Conservation (phyloP, 352 stramenopile genomes). For the Phytophthora sp. region DNA sequence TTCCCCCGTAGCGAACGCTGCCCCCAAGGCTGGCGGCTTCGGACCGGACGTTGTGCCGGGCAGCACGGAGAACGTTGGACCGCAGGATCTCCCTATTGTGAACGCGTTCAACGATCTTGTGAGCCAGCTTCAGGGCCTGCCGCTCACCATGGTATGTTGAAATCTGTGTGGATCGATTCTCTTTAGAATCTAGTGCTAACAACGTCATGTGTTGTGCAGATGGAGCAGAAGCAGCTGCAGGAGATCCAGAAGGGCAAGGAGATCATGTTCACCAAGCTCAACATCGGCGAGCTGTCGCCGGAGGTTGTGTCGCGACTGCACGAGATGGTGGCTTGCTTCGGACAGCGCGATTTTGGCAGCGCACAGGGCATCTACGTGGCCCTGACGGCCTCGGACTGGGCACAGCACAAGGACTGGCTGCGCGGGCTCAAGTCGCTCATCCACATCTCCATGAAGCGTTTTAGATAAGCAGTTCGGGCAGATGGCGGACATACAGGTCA, state of each 20-base stretch:
- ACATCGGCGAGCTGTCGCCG: slow-evolving; percentile 74
- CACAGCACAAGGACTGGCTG: slow-evolving; percentile 98
- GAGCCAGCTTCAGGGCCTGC: slow-evolving; percentile 68
- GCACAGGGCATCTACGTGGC: slow-evolving; percentile 89
- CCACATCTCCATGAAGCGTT: slow-evolving; percentile 93
- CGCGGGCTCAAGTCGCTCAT: slow-evolving; percentile 97
- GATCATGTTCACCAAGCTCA: slow-evolving; percentile 90
- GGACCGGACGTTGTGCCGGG: slow-evolving; percentile 51
- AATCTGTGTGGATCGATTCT: neutral
- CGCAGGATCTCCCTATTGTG: slow-evolving; percentile 83
- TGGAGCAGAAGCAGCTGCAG: slow-evolving; percentile 88
- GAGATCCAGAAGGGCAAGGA: slow-evolving; percentile 89
- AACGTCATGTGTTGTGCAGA: slow-evolving; percentile 41
- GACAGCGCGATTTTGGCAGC: slow-evolving; percentile 75
- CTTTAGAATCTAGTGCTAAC: neutral
- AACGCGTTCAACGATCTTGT: slow-evolving; percentile 84
- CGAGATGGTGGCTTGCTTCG: slow-evolving; percentile 83
- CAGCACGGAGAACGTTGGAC: slow-evolving; percentile 75
- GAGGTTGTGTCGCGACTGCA: slow-evolving; percentile 77
- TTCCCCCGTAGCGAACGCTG: slow-evolving; percentile 50
- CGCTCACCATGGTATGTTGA: slow-evolving; percentile 82
- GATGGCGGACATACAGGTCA: slow-evolving; percentile 1
- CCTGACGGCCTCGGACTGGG: slow-evolving; percentile 94
- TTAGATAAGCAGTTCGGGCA: slow-evolving; percentile 67
- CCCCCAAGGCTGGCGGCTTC: slow-evolving; percentile 48